Base-by-base conservation (phyloP, 352 stramenopile genomes). In the Lagenidium giganteum region DNA sequence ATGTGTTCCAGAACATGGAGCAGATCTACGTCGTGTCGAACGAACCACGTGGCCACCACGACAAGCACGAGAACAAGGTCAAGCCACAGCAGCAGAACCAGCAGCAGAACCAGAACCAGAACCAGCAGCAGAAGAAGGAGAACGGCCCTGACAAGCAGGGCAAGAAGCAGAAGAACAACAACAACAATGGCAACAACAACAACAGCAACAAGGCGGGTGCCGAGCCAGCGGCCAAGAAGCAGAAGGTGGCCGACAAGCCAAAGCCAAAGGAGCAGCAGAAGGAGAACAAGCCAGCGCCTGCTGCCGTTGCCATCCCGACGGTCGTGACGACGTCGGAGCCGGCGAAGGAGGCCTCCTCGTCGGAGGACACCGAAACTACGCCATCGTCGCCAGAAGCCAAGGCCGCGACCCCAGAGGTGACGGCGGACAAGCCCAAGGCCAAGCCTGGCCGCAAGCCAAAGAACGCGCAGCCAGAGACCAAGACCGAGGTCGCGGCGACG, bases 1-100 rank as follows among this genome's bases (percentile, higher is more conserved):
- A 87, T 33, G 70, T 82, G 22, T 90, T 90, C 45, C 36, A 63
- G 39, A 67, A 79, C 48, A 90, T 90, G 77, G 77, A 90, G 58
- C 77, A 84, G 53, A 70, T 90, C 23, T 90, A 86, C 48, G 61
- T 90, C 9, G 71, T 78, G 17, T 24, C 54, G 16, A 77, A 77
- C 48, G 20, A n/a, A n/a, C n/a, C n/a, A n/a, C n/a, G n/a, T n/a
- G n/a, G n/a, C n/a, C n/a, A n/a, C n/a, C n/a, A n/a, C n/a, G n/a
- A n/a, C n/a, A n/a, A n/a, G n/a, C n/a, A 29, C 17, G 49, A 20
- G 26, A 45, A 23, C 41, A 55, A 42, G 16, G 28, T 32, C 14
- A 5, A 18, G 30, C n/a, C 26, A 24, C 42, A 30, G n/a, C 40
- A 31, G 25, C 26, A 38, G 41, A 61, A 63, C 21, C 42, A 57